Evolutionary conservation across 352 stramenopile genomes (phyloP), one percentile per base, ranked within the genome.

Genomic region (Phytophthora multivora): DNA sequence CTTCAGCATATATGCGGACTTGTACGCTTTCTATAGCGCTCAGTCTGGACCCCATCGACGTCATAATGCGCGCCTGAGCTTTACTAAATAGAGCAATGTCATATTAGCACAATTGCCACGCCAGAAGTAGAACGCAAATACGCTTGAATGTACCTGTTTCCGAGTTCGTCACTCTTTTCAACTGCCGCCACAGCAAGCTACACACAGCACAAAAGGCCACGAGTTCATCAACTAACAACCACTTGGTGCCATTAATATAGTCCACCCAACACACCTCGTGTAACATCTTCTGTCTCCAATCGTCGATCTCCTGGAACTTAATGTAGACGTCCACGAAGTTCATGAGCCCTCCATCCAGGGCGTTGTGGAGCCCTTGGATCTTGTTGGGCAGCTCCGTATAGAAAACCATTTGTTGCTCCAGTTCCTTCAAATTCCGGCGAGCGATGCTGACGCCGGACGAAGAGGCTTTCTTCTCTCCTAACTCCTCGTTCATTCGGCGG

Each of bases 281-380:
- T 1, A 95, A 66, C 66, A 93, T 93, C 30, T 86, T 90, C 51
- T 95, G 87, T 4, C 85, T 69, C 84, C 84, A 93, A 36, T 94
- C 87, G 42, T 93, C 87, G 2, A 91, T 85, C 19, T 73, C 48
- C 43, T 90, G 70, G 79, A 80, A 95, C 40, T 87, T 84, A 2
- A 49, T 65, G 66, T 93, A 95, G 12, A 86, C 75, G 9, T 75
- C 65, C 18, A 89, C 51, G 51, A 93, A 80, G 51, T 84, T 77
- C 19, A 78, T 65, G 15, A 85, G 49, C 1, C 70, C 59, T 25
- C 70, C 56, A 15, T 93, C 81, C 16, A 93, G 66, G 21, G 75
- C 68, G 13, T 79, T 48, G 15, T 85, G 65, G 9, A 90, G 56
- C 6, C 62, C 59, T 66, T 86, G 69, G 6, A 91, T 77, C 63